A percentile compares a stretch with the other conserved stretches of the same genome.
phyloP scores from a whole-genome alignment of 2,329 filamentous ascomycete genomes.

The Ceratocystis diversiconidia region DNA sequence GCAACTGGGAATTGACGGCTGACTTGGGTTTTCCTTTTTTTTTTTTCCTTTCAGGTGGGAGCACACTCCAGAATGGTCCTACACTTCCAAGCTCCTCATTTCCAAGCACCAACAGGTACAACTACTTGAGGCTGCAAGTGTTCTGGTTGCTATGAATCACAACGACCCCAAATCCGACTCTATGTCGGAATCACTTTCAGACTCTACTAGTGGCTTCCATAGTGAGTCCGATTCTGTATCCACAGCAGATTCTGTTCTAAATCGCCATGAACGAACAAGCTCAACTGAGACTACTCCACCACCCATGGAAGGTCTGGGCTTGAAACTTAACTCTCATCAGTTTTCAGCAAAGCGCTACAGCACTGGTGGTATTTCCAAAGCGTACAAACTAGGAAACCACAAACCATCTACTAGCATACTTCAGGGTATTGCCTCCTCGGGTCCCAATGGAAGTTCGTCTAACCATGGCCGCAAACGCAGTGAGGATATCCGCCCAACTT shows the following conservation, averaged over 20 bases:
- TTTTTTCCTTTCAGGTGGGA: slow-evolving; percentile 64
- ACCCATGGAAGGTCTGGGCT: slow-evolving; percentile 48
- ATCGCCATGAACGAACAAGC: slow-evolving; percentile 61
- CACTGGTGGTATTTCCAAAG: slow-evolving; percentile 51
- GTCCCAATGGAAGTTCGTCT: slow-evolving; percentile 24
- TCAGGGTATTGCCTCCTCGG: slow-evolving; percentile 31
- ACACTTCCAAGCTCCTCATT: slow-evolving; percentile 92
- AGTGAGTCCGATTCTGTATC: slow-evolving; percentile 76
- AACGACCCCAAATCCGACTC: slow-evolving; percentile 29
- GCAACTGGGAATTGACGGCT: slow-evolving; percentile 25
- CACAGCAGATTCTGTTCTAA: slow-evolving; percentile 67
- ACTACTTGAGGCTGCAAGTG: slow-evolving; percentile 89
- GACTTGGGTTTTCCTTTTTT: slow-evolving; percentile 27
- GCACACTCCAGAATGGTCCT: slow-evolving; percentile 95
- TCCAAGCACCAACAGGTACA: slow-evolving; percentile 99
- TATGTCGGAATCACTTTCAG: slow-evolving; percentile 45
- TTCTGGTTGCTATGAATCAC: slow-evolving; percentile 77
- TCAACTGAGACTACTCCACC: slow-evolving; percentile 89
- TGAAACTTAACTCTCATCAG: slow-evolving; percentile 37
- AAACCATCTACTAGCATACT: slow-evolving; percentile 39
- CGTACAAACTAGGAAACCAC: slow-evolving; percentile 52
- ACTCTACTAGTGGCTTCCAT: slow-evolving; percentile 51
- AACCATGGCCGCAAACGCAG: slow-evolving; percentile 58
- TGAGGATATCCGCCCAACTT: slow-evolving; percentile 61
- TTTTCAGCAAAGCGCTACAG: slow-evolving; percentile 44